Base-by-base conservation (phyloP, 352 stramenopile species). In the Pythium pyrilobum region DNA sequence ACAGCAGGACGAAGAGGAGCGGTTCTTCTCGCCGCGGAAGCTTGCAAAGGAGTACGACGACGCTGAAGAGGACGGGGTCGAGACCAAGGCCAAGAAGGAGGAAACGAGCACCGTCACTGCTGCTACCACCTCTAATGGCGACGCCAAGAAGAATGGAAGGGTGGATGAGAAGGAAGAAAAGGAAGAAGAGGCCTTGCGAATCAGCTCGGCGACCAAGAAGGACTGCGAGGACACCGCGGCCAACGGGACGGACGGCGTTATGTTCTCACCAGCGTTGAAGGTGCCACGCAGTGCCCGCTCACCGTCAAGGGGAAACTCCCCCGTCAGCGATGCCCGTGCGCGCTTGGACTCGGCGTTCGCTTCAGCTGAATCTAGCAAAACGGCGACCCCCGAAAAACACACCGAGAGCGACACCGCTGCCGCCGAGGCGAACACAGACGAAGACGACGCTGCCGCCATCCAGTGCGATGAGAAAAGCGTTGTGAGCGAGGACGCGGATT, bases 181-280 rank as follows among this genome's bases (percentile, higher is more conserved):
- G 41, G 45, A 11, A 7, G 46, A 71, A 10, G 59, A 58, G 48
- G 63, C 29, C n/a, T n/a, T n/a, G n/a, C n/a, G n/a, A n/a, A n/a
- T n/a, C n/a, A n/a, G n/a, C n/a, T n/a, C n/a, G n/a, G n/a, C n/a
- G n/a, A n/a, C n/a, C n/a, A n/a, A n/a, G 34, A 9, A 52, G 27
- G 28, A 52, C 12, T 25, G 54, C 18, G 23, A 27, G 8, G 51
- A 9, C 15, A 21, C 15, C 16, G 32, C 12, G n/a, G 58, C 41
- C 12, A 62, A 69, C 32, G 69, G 74, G 6, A 50, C 52, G 9
- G 70, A 85, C 13, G 69, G 68, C 29, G 77, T 77, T 32, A 69
- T 94, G 59, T 94, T 94, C 48, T 94, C 83, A 2, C 83, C 83
- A 2, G 64, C 67, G 31, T 62, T 92, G 11, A 91, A 90, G 38